Evolutionary conservation across 2,329 filamentous ascomycete genomes (phyloP), one percentile per base, ranked within the genome.

Genomic region (Fusarium mundagurra): DNA sequence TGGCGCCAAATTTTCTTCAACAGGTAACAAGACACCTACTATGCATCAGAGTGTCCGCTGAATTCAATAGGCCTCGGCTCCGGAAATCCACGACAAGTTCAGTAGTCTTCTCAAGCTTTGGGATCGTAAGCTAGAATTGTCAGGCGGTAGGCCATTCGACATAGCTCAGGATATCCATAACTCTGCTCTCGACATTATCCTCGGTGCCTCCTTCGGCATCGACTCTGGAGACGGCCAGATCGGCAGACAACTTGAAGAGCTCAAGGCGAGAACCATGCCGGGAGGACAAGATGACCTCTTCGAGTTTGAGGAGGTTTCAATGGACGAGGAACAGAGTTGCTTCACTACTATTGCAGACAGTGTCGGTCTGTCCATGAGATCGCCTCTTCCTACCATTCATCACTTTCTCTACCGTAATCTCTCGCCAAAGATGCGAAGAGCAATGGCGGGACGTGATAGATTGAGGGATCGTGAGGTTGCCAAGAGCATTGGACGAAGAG

Each of bases 101-200:
- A 62, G 69, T 16, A 64, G 71, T 17, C 70, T 83, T 16, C 50
- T 84, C 16, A 74, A 78, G 16, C 73, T 84, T 14, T 83, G 82
- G 82, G 58, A 59, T 18, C 38, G 75, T 13, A 84, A 84, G 63
- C 59, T 67, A 7, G 27, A 61, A 2, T 6, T 80, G 1, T 75
- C 79, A 12, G 54, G 70, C 1, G 78, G 80, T 10, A 54, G 75
- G 4, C 80, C 81, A 3, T 84, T 84, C 43, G 70, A 78, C 9
- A 77, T 78, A 2, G 53, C 67, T 1, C 45, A 72, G 16, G 82
- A 84, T 47, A 75, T 84, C 3, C 74, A 77, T 27, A 73, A 81
- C 27, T 67, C 76, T 0, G 71, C 78, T 1, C 72, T 82, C 5
- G 82, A 83, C 18, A 79, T 81, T 33, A 80, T 83, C 41, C 69